Percentiles rank a stretch among this genome's conserved stretches.
These are phyloP conservation scores for Cynara cardunculus DNA, from an alignment of 129 eudicot species.

Conservation along the genomic window DNA sequence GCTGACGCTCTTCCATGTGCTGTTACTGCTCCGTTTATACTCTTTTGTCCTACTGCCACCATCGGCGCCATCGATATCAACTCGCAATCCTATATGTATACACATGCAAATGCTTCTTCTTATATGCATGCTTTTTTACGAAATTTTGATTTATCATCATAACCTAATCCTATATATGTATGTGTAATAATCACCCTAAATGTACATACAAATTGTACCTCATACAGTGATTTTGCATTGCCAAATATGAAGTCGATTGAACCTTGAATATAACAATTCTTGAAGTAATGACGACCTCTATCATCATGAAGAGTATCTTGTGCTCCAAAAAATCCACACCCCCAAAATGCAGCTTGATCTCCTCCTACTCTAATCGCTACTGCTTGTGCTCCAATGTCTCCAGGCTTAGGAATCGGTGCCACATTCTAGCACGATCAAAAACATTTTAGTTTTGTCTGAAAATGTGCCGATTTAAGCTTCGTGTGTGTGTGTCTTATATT, in stretches of 20 bases:
- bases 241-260: slow-evolving; percentile 91
- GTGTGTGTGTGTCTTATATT: neutral
- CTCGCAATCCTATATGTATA: slow-evolving; percentile 43
- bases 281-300: slow-evolving; percentile 94
- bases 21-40: slow-evolving; percentile 75
- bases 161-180: too few relatives aligned
- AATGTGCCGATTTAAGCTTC: neutral
- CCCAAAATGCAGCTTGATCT: slow-evolving; percentile 87
- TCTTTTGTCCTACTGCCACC: slow-evolving; percentile 42
- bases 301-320: slow-evolving; percentile 97
- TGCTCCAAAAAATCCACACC: slow-evolving; percentile 96
- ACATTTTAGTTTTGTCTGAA: neutral
- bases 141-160: too few relatives aligned
- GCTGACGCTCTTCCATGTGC: slow-evolving; percentile 75
- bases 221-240: slow-evolving; percentile 81
- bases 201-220: slow-evolving; percentile 32
- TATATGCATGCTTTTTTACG: too few relatives aligned
- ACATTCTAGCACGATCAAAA: slow-evolving; percentile 45
- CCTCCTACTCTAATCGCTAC: slow-evolving; percentile 81
- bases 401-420: slow-evolving; percentile 85
- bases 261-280: slow-evolving; percentile 87
- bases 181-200: neutral
- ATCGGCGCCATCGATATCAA: slow-evolving; percentile 77
- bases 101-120: too few relatives aligned
- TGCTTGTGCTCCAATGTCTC: slow-evolving; percentile 88